A percentile compares a stretch with the other conserved stretches of the same genome.
phyloP scores from a whole-genome alignment of 306 rosid genomes.

The Citrullus amarus region DNA sequence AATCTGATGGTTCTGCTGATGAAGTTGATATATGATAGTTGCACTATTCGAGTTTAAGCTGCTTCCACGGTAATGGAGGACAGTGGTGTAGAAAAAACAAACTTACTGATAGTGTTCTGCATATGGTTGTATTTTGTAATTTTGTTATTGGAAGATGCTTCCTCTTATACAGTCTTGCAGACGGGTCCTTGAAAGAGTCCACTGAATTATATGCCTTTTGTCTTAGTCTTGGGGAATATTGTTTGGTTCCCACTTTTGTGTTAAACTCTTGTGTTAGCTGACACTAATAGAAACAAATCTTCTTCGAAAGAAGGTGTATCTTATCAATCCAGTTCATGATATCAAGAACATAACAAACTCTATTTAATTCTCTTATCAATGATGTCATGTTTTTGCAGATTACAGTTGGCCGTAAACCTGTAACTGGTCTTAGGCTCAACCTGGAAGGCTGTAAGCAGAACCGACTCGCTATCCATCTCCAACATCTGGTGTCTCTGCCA shows the following conservation, averaged over 20 bases:
- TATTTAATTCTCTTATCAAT: not conserved
- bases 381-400: constrained; percentile 42
- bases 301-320: not conserved
- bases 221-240: not conserved
- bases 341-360: not conserved
- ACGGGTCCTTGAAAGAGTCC: not conserved
- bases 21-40: not conserved
- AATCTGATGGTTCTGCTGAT: not conserved
- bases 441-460: constrained; percentile 86
- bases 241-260: not conserved
- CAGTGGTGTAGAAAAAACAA: not conserved
- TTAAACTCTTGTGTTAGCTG: not conserved
- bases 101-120: not conserved
- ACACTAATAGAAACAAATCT: not conserved
- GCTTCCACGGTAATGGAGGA: not conserved
- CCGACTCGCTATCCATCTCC: constrained; percentile 81
- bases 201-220: not conserved
- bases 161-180: not conserved
- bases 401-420: constrained; percentile 96
- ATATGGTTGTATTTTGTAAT: not conserved
- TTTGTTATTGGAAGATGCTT: not conserved
- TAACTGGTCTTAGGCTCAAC: constrained; percentile 79
- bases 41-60: not conserved
- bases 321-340: not conserved
- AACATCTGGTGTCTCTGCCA: constrained; percentile 88